Conservation (phyloP, 306 rosid species). For the Glycine soja region DNA sequence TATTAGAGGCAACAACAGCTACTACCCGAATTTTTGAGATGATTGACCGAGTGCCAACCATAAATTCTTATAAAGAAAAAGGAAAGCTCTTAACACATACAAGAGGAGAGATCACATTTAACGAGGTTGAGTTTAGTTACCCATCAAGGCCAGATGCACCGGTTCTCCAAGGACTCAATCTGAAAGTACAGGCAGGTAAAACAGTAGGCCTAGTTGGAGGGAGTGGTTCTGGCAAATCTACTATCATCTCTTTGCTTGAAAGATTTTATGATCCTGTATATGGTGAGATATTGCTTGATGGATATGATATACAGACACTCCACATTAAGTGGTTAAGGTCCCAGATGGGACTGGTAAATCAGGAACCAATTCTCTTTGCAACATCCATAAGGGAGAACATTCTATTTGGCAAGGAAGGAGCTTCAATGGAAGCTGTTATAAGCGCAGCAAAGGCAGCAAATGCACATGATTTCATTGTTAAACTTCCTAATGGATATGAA, state of each 20-base stretch:
- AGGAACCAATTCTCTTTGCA: constrained; percentile 85
- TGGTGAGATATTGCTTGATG: constrained; percentile 78
- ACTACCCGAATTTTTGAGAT: constrained; percentile 62
- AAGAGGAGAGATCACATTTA: constrained; percentile 70
- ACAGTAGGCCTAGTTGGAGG: constrained; percentile 81
- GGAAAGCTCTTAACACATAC: constrained; percentile 54
- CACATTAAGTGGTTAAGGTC: constrained; percentile 78
- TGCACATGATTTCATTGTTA: constrained; percentile 79
- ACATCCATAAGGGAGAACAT: constrained; percentile 84
- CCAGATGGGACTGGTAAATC: constrained; percentile 83
- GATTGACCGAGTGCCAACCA: constrained; percentile 56
- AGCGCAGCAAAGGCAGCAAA: constrained; percentile 78
- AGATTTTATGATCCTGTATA: constrained; percentile 79
- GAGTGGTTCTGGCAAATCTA: constrained; percentile 93
- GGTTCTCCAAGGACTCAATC: constrained; percentile 73
- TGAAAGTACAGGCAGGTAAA: constrained; percentile 69
- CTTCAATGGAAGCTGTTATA: constrained; percentile 63
- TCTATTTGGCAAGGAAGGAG: constrained; percentile 78
- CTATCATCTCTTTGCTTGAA: constrained; percentile 75
- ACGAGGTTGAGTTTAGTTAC: constrained; percentile 67
- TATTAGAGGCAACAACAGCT: constrained; percentile 64
- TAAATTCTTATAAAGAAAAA: constrained; percentile 47
- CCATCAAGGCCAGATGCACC: constrained; percentile 76
- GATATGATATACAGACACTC: constrained; percentile 59
- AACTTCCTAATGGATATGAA: constrained; percentile 71